These are phyloP conservation scores for Schizosaccharomyces osmophilus DNA, from an alignment of 805 yeast species.

Conservation along the genomic window DNA sequence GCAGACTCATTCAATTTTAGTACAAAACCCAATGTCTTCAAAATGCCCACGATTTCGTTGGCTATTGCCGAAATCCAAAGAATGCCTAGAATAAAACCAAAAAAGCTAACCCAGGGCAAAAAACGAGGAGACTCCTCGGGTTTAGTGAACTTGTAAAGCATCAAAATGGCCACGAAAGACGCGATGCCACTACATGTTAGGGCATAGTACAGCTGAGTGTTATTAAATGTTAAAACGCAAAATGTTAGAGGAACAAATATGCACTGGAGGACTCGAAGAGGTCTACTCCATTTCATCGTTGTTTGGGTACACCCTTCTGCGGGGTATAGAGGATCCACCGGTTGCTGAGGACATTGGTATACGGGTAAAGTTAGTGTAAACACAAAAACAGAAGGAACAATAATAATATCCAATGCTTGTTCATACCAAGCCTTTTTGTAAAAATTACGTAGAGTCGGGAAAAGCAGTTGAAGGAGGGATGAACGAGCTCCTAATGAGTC, in stretches of 20 bases:
- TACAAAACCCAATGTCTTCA: slow-evolving; percentile 36
- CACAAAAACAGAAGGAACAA: slow-evolving; percentile 12
- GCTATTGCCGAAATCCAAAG: slow-evolving; percentile 49
- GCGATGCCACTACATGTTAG: too few relatives aligned
- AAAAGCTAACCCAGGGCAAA: slow-evolving; percentile 7
- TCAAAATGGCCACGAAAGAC: not conserved
- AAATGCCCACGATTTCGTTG: slow-evolving; percentile 37
- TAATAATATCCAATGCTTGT: slow-evolving; percentile 5
- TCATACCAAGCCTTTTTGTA: slow-evolving; percentile 7
- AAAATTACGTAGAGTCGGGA: slow-evolving; percentile 9
- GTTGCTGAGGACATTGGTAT: not conserved
- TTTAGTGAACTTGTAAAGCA: not conserved
- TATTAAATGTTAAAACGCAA: slow-evolving; percentile 5
- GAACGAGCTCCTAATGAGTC: not conserved
- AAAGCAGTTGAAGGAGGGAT: slow-evolving; percentile 3
- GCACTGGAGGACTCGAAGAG: slow-evolving; percentile 14
- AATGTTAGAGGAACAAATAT: slow-evolving; percentile 14
- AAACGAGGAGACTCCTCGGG: not conserved
- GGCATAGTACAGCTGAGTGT: not conserved
- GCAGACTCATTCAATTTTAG: slow-evolving; percentile 49
- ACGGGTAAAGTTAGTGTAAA: slow-evolving; percentile 17
- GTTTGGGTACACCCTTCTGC: not conserved
- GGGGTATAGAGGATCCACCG: not conserved
- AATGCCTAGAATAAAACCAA: slow-evolving; percentile 45
- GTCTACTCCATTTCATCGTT: not conserved